Evolutionary conservation across 306 rosid genomes (phyloP), one percentile per base, ranked within the genome.

Genomic region (Albizia julibrissin): DNA sequence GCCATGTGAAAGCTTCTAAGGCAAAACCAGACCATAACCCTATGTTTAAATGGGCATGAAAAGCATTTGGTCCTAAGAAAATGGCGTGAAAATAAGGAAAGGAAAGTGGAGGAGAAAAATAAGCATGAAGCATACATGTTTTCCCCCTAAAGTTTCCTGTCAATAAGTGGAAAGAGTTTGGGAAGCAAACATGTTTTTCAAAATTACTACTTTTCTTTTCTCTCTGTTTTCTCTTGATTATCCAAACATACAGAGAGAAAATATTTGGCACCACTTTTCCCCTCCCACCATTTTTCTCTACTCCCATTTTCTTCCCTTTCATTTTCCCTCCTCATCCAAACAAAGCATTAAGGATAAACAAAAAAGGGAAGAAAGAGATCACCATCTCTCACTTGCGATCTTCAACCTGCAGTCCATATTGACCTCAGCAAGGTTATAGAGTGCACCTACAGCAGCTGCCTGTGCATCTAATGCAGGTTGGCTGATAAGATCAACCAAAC

Each of bases 341-440:
- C 62, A 56, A 19, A 56, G 18, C n/a, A 65, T 65, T 31, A 7
- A 66, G 43, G 44, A 18, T 18, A 44, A 31, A 62, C 27, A 14
- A 15, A 75, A 75, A 42, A 52, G 46, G 67, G 65, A 69, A 33
- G 67, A 21, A 49, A 71, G 65, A 56, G 26, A 37, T 89, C 76
- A 96, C 99, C 99, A 96, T 92, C 98, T 84, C 87, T 96, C 99
- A n/a, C 87, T 89, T 19, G 99, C 97, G 74, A 93, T 92, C 90
- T 93, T 93, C 83, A 96, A 84, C 79, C 99, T 87, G 91, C 99
- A 93, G 88, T 96, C 98, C 98, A 96, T 85, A 81, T 92, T 96
- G 76, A 96, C 98, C 91, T 96, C 99, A 11, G 95, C 96, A 16
- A 96, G 97, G 93, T 96, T 96, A 87, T 92, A 96, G 49, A 96